Percentiles rank a stretch among this genome's conserved stretches.
phyloP scores from a whole-genome alignment of 148 eudicot genomes.

The Spergularia marina region DNA sequence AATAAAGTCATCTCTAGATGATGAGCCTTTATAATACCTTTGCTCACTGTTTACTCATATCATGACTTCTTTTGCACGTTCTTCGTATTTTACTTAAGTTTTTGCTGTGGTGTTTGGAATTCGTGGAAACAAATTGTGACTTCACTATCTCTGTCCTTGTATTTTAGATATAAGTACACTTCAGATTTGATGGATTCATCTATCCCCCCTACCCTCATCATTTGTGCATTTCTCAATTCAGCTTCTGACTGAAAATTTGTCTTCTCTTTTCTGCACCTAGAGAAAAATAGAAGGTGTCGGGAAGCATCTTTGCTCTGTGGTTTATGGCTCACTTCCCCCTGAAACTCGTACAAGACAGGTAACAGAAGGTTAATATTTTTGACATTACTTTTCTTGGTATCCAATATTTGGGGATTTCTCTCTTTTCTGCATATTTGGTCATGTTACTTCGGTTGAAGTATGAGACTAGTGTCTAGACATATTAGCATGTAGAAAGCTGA shows the following conservation, averaged over 20 bases:
- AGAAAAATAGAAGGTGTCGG: conserved; percentile 62
- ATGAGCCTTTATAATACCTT: background rate
- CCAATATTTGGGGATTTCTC: background rate
- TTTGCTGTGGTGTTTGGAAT: background rate
- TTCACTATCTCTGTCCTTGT: background rate
- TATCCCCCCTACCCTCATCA: background rate
- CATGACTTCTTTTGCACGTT: background rate
- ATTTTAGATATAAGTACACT: background rate
- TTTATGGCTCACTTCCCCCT: conserved; percentile 97
- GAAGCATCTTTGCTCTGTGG: conserved; percentile 92
- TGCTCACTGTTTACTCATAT: background rate
- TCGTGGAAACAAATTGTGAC: background rate
- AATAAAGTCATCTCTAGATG: no score
- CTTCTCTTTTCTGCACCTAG: conserved; percentile 35
- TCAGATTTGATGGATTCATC: background rate
- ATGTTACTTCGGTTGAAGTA: conserved; percentile 12
- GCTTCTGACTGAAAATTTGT: background rate
- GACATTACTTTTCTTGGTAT: background rate
- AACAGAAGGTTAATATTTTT: conserved; percentile 8
- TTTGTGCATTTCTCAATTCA: background rate
- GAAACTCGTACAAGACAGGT: conserved; percentile 96
- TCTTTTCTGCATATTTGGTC: background rate
- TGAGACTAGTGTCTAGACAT: background rate
- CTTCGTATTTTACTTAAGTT: background rate
- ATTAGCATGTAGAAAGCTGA: background rate